Evolutionary conservation across 2,329 filamentous ascomycete genomes (phyloP).

Genomic region (Colletotrichum simmondsii): DNA sequence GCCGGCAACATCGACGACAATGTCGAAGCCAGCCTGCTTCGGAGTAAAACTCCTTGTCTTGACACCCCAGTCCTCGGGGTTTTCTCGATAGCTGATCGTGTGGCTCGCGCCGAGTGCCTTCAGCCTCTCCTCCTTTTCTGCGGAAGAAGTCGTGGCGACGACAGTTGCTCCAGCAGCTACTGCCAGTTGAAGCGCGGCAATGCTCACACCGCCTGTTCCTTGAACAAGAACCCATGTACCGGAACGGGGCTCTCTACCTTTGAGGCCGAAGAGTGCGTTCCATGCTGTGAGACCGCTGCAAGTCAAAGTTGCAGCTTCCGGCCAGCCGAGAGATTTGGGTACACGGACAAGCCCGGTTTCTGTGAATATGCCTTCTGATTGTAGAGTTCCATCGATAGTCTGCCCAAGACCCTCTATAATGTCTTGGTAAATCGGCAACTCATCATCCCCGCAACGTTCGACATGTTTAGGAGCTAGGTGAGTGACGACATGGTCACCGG

Average conservation of each 20-base stretch:
- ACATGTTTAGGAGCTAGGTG: conserved; percentile 47
- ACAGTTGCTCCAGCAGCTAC: conserved; percentile 62
- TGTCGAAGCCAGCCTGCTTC: conserved; percentile 64
- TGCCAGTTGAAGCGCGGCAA: conserved; percentile 52
- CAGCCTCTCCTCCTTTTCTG: conserved; percentile 63
- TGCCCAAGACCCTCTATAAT: conserved; percentile 36
- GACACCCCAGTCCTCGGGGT: conserved; percentile 66
- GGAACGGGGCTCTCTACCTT: conserved; percentile 50
- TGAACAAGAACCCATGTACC: conserved; percentile 49
- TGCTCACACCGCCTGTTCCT: conserved; percentile 52
- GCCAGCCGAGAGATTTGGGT: conserved; percentile 54
- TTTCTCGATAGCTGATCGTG: conserved; percentile 70
- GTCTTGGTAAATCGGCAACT: background rate
- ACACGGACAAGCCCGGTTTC: conserved; percentile 66
- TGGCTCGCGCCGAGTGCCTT: conserved; percentile 67
- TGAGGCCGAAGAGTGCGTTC: conserved; percentile 61
- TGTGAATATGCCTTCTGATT: conserved; percentile 67
- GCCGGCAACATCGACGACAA: conserved; percentile 75
- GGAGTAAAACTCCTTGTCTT: conserved; percentile 61
- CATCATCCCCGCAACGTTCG: conserved; percentile 28
- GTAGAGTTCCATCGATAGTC: conserved; percentile 65
- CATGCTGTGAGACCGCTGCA: conserved; percentile 63
- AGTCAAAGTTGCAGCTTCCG: conserved; percentile 55
- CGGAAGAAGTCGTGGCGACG: conserved; percentile 69
- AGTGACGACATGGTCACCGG: conserved; percentile 67